phyloP scores from a whole-genome alignment of 192 early-diverging fungal species.

The Physocladia obscura region DNA sequence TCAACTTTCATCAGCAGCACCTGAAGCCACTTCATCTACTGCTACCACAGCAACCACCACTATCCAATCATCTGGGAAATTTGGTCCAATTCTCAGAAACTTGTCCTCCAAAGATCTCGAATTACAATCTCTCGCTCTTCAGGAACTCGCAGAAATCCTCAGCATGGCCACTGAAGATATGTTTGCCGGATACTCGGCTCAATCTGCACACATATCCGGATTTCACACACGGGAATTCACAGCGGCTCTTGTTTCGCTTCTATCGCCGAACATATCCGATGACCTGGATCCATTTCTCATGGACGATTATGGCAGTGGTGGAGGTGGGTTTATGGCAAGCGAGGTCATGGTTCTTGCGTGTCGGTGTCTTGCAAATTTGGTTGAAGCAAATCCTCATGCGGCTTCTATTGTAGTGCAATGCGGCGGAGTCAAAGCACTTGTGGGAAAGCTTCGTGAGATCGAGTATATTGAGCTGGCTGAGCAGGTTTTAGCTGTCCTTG shows the following conservation, averaged over 20 bases:
- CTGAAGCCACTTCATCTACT: neutral
- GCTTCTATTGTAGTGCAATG: conserved; percentile 63
- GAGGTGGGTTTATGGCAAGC: conserved; percentile 46
- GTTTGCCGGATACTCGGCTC: conserved; percentile 45
- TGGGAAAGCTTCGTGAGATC: conserved; percentile 76
- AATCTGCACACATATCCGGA: conserved; percentile 26
- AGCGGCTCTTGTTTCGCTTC: conserved; percentile 64
- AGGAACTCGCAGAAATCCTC: conserved; percentile 77
- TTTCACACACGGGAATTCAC: conserved; percentile 69
- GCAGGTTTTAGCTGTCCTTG: conserved; percentile 75
- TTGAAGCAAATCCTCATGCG: conserved; percentile 80
- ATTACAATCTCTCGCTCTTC: conserved; percentile 78
- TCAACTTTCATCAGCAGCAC: conserved; percentile 15
- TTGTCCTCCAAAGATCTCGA: conserved; percentile 60
- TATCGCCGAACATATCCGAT: conserved; percentile 43
- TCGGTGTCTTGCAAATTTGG: conserved; percentile 84
- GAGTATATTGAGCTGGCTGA: conserved; percentile 94
- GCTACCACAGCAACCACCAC: conserved; percentile 22
- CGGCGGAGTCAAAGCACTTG: conserved; percentile 69
- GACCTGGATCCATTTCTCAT: conserved; percentile 17
- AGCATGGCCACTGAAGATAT: conserved; percentile 70
- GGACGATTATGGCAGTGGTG: conserved; percentile 37
- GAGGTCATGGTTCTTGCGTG: conserved; percentile 87
- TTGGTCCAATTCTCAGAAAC: conserved; percentile 60
- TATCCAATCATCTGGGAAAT: conserved; percentile 47